Conservation (phyloP, 2,329 filamentous ascomycete genomes). For the Daldinia eschscholtzii region DNA sequence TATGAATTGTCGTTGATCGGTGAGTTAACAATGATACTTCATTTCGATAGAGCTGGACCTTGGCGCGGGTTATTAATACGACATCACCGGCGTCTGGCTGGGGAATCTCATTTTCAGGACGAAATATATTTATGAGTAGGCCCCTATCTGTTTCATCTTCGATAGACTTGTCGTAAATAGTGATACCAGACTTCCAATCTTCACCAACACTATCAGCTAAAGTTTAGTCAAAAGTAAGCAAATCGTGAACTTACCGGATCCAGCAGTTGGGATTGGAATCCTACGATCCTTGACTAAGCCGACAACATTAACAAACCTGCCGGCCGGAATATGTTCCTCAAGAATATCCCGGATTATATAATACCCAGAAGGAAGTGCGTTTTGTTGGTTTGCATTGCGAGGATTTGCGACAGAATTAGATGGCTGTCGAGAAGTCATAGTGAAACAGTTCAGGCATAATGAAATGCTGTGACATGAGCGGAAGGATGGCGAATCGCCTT, state of each 20-base stretch:
- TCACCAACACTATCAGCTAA: conserved; percentile 24
- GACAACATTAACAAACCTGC: conserved; percentile 68
- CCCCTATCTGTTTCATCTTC: conserved; percentile 56
- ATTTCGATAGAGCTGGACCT: conserved; percentile 57
- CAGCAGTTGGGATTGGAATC: conserved; percentile 63
- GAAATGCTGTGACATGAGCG: conserved; percentile 15
- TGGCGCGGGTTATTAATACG: conserved; percentile 71
- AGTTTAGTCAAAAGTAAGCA: background rate
- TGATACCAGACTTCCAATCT: conserved; percentile 73
- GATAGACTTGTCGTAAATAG: conserved; percentile 69
- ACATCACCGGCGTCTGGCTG: conserved; percentile 68
- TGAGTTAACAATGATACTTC: conserved; percentile 61
- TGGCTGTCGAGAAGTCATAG: conserved; percentile 39
- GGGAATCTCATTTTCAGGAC: conserved; percentile 63
- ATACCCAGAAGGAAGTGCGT: conserved; percentile 55
- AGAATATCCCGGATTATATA: conserved; percentile 59
- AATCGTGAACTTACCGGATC: conserved; percentile 60
- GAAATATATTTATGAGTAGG: conserved; percentile 72
- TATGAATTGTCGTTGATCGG: conserved; percentile 57
- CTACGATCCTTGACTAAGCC: conserved; percentile 78
- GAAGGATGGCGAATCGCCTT: conserved; percentile 19
- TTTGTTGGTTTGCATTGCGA: conserved; percentile 21
- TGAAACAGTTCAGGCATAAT: conserved; percentile 22
- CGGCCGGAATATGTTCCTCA: conserved; percentile 52
- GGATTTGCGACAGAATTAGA: conserved; percentile 33